Evolutionary conservation across 2,329 filamentous ascomycete species (phyloP), one percentile per base, ranked within the genome.

Genomic region (Botrytis tulipae): DNA sequence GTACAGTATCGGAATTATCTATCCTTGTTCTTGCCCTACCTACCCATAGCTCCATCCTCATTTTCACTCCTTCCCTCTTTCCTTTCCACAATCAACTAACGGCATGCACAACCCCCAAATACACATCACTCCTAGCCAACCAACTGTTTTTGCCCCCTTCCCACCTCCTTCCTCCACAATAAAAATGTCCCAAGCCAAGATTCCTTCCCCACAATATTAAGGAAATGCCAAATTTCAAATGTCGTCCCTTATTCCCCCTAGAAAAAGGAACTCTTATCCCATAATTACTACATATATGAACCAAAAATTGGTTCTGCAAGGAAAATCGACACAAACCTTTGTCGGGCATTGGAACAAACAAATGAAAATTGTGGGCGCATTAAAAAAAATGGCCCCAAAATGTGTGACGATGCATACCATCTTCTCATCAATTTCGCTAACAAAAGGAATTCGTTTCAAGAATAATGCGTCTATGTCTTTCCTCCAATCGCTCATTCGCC

Each of bases 31-130:
- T 70, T 66, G n/a, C 32, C 65, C 73, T 76, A 44, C 61, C 76
- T 81, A 83, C 74, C 10, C 46, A 51, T 51, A 86, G 73, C 74
- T 79, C 80, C 70, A 78, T 83, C 81, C 88, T 86, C 76, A 54
- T 82, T 73, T 73, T 86, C 83, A 44, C 18, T 48, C 62, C 18
- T 65, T 48, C 46, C 87, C 82, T 69, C 48, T 14, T 37, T 18
- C 40, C 51, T 48, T 29, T n/a, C 18, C 48, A 42, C 40, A 67
- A 35, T 54, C 65, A 25, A 40, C 32, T 29, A 37, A 37, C 22
- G 37, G 32, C 63, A n/a, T 35, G 37, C 22, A 37, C 32, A 22
- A 4, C 22, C 46, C 44, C 32, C 65, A 40, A 51, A 40, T 54
- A 54, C 44, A 67, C 32, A 29, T 48, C 61, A 8, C 22, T 32